A percentile compares a stretch with the other conserved stretches of the same genome.
Conservation (phyloP, 2,329 filamentous ascomycete species). For the Pseudocercospora musae region DNA sequence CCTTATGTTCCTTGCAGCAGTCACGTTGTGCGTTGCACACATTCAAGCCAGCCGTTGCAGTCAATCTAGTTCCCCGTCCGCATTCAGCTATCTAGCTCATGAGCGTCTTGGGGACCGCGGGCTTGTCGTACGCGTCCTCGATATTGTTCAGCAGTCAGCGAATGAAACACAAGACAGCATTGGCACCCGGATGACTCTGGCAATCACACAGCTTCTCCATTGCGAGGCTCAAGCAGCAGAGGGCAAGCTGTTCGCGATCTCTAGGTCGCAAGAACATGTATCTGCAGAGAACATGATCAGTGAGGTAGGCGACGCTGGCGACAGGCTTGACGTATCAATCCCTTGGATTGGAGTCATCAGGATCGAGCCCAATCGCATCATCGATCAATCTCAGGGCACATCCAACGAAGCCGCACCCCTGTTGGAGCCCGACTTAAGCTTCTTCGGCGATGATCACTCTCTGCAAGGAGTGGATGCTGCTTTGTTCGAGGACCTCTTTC, state of each 20-base stretch:
- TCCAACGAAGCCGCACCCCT: not conserved
- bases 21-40: not conserved
- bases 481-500: constrained; percentile 1
- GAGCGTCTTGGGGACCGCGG: constrained; percentile 1
- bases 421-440: not conserved
- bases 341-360: not conserved
- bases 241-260: not conserved
- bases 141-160: not conserved
- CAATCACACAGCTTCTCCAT: not conserved
- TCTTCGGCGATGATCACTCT: not conserved
- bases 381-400: not conserved
- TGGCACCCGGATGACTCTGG: not conserved
- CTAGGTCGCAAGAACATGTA: not conserved
- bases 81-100: not conserved
- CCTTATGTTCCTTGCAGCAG: constrained; percentile 4
- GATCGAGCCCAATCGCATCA: not conserved
- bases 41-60: not conserved
- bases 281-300: not conserved
- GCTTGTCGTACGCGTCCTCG: not conserved
- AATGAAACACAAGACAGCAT: not conserved
- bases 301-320: not conserved
- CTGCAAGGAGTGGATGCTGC: constrained; percentile 1
- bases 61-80: too few species aligned
- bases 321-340: not conserved
- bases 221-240: not conserved